Evolutionary conservation across 257 asterid species (phyloP), one percentile per base, ranked within the genome.

Genomic region (Osmanthus fragrans): DNA sequence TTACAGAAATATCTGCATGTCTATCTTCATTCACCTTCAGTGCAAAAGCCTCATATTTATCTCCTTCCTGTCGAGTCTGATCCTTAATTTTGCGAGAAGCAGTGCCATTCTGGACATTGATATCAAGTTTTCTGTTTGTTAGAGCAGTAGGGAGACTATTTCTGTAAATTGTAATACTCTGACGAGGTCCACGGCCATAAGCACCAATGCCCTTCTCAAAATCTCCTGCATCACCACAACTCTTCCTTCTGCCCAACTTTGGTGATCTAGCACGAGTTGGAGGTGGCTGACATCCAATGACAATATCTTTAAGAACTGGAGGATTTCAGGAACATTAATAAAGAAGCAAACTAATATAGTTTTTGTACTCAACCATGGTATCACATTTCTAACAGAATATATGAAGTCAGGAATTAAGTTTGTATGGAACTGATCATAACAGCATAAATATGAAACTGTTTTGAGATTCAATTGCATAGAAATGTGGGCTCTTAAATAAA

Each of bases 231-330:
- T 81, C 84, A 74, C 76, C 71, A 83, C 80, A 82, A 85, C 76
- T 86, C 84, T 87, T 90, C 85, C 81, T 86, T 73, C 97, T 79
- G 67, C 97, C 97, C 80, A 92, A 73, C 80, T 90, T 92, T 10
- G 97, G 97, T 16, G 97, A 92, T 80, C 86, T 92, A 32, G 97
- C 92, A 73, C 97, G 92, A 54, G 97, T 92, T 73, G 93, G 93
- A 15, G 97, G 96, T 32, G 86, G 80, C 96, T 92, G 79, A 58
- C 67, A 76, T 73, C 32, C 71, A 56, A 18, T 6, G 8, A 75
- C 42, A 73, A 74, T 45, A 82, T 19, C 34, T 29, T 49, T 67
- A 58, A 70, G 75, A 74, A 29, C 47, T 70, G 32, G 72, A 77
- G n/a, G 58, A 29, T 23, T 11, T 34, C 25, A 54, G 72, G 64